Evolutionary conservation across 2,329 filamentous ascomycete species (phyloP), one percentile per base, ranked within the genome.

Genomic region (Alternaria sp.): DNA sequence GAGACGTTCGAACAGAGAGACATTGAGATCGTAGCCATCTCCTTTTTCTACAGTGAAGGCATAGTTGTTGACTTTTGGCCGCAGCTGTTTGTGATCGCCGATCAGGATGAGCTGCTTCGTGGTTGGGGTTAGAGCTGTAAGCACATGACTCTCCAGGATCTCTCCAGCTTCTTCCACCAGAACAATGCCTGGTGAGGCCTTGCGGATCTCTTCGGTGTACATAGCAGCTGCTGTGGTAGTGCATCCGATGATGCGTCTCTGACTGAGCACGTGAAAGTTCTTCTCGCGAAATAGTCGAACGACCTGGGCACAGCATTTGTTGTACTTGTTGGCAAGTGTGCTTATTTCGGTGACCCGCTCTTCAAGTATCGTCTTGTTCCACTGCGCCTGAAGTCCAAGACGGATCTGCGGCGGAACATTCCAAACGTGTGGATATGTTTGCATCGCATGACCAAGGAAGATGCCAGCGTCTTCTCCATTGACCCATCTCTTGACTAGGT

Each of bases 91-190:
- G 73, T 93, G 90, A 58, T 93, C 91, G 0, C 91, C 91, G 11
- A 93, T 93, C 3, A 92, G 76, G 0, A 93, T 84, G 1, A 92
- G 73, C 43, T 93, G 89, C 63, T 90, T 85, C 0, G 87, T 87
- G 0, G 83, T 77, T 0, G 84, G 75, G 0, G 83, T 81, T 60
- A 93, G 70, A 0, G 90, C 86, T 0, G 90, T 86, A 0, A 93
- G 76, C 2, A 91, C 82, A 67, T 93, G 90, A 2, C 84, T 84
- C 74, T 93, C 91, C 0, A 92, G 81, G 4, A 93, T 91, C 66
- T 93, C 90, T 2, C 90, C 91, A 0, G 90, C 91, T 75, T 93
- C 91, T 74, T 93, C 91, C 0, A 92, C 86, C 0, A 94, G 72
- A 1, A 92, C 77, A 3, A 92, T 81, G 1, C 88, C 87, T 0